Conservation (phyloP, 2,329 filamentous ascomycete species). For the Botrytis cinerea region DNA sequence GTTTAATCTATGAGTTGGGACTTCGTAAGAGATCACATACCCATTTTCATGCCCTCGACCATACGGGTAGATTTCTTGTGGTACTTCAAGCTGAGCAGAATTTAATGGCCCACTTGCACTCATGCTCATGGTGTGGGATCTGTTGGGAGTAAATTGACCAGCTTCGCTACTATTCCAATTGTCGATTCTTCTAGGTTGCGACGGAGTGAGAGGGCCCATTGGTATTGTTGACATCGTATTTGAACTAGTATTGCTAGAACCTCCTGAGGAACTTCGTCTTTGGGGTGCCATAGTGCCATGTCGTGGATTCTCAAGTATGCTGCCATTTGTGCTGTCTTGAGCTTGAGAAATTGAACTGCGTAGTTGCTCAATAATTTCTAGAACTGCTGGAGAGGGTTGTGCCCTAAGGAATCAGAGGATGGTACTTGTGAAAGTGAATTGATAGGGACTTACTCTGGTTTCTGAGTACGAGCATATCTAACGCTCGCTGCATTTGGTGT, state of each 20-base stretch:
- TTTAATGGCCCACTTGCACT: background rate
- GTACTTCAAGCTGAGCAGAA: background rate
- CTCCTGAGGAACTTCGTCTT: background rate
- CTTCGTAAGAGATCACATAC: background rate
- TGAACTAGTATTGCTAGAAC: background rate
- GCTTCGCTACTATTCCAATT: background rate
- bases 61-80: background rate
- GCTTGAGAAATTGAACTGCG: no score
- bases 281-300: background rate
- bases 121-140: background rate
- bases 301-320: background rate
- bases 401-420: background rate
- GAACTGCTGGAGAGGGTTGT: background rate
- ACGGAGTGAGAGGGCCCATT: no score
- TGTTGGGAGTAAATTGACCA: background rate
- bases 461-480: conserved; percentile 7
- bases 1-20: background rate
- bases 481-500: background rate
- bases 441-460: background rate
- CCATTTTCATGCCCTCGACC: background rate
- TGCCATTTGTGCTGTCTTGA: background rate
- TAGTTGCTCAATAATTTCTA: background rate
- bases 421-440: background rate
- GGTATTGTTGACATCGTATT: background rate
- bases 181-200: background rate